Evolutionary conservation across 805 yeast genomes (phyloP).

Genomic region (Candida khao-thaluensis): DNA sequence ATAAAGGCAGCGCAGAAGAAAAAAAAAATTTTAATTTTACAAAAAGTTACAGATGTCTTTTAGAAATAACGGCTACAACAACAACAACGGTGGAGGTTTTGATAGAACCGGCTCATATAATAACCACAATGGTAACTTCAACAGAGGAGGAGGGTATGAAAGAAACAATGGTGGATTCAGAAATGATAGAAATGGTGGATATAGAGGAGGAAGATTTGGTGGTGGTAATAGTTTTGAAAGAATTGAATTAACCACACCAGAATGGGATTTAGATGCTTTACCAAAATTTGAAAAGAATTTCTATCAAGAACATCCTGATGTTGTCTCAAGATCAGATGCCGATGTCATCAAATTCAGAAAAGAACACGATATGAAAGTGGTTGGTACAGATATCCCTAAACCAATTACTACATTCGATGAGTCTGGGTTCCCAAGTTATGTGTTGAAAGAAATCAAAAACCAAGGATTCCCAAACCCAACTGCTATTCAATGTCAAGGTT

Average conservation of each 20-base stretch:
- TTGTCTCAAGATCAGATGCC: slow-evolving; percentile 67
- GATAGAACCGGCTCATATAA: slow-evolving; percentile 10
- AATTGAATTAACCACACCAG: slow-evolving; percentile 61
- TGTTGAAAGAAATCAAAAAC: slow-evolving; percentile 79
- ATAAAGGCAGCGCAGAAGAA: slow-evolving; percentile 5
- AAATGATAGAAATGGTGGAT: slow-evolving; percentile 25
- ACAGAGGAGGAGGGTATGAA: slow-evolving; percentile 20
- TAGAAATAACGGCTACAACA: slow-evolving; percentile 13
- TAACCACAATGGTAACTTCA: slow-evolving; percentile 19
- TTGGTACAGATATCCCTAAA: slow-evolving; percentile 86
- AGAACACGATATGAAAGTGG: slow-evolving; percentile 79
- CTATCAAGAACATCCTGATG: slow-evolving; percentile 81
- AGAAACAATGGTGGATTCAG: slow-evolving; percentile 36
- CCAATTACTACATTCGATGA: slow-evolving; percentile 92
- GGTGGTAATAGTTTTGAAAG: slow-evolving; percentile 41
- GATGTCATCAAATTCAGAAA: slow-evolving; percentile 78
- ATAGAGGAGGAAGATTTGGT: slow-evolving; percentile 42
- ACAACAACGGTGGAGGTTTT: slow-evolving; percentile 17
- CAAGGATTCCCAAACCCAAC: slow-evolving; percentile 95
- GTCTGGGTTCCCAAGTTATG: slow-evolving; percentile 97
- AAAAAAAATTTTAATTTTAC: slow-evolving; percentile 2
- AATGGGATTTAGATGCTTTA: slow-evolving; percentile 74
- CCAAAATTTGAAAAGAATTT: slow-evolving; percentile 95
- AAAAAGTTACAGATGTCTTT: slow-evolving; percentile 10
- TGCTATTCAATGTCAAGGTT: slow-evolving; percentile 98